A percentile compares a stretch with the other conserved stretches of the same genome.
phyloP scores from a whole-genome alignment of 768 basidiomycete genomes.

The Mycena vulgaris region DNA sequence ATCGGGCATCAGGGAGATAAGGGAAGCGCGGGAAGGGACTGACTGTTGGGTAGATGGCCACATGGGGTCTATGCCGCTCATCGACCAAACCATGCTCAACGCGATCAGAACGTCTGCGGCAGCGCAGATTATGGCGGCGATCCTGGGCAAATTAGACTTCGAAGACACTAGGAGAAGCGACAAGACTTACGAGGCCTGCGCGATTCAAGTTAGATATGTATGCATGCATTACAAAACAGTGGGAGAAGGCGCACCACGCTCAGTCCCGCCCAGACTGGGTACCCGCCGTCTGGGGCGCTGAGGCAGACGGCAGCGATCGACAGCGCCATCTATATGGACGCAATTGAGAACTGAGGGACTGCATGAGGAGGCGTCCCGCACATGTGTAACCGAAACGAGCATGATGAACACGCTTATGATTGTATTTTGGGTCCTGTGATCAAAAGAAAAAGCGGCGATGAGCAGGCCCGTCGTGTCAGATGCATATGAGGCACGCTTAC shows the following conservation, averaged over 20 bases:
- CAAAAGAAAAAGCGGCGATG: background rate
- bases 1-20: background rate
- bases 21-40: background rate
- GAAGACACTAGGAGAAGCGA: too few species aligned
- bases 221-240: too few species aligned
- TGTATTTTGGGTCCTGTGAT: background rate
- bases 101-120: conserved; percentile 19
- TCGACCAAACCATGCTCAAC: conserved; percentile 25
- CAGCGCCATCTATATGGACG: background rate
- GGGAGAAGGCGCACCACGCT: too few species aligned
- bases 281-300: background rate
- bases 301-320: background rate
- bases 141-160: background rate
- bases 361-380: background rate
- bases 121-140: conserved; percentile 15
- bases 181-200: too few species aligned
- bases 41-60: conserved; percentile 28
- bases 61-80: conserved; percentile 23
- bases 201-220: too few species aligned
- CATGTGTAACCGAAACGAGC: conserved; percentile 3
- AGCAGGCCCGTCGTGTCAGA: background rate
- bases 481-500: background rate
- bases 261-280: too few species aligned
- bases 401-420: background rate
- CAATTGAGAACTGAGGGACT: background rate